phyloP scores from a whole-genome alignment of 2,329 filamentous ascomycete species.

The Verticillium dahliae region DNA sequence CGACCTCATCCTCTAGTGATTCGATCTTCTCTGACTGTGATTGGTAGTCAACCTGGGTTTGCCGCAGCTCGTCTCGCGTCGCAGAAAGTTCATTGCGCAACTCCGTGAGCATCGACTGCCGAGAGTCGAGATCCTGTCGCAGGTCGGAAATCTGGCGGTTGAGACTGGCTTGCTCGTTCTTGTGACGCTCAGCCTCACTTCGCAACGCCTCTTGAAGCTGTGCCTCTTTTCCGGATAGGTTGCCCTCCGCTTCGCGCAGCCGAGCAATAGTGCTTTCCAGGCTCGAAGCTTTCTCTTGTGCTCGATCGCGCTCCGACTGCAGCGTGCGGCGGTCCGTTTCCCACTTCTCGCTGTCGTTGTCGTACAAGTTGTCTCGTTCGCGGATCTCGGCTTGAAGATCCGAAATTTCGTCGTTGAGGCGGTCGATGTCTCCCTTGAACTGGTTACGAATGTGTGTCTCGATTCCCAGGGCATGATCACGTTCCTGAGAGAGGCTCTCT shows the following conservation, averaged over 20 bases:
- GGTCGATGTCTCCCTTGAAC: slow-evolving; percentile 38
- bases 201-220: slow-evolving; percentile 62
- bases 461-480: slow-evolving; percentile 50
- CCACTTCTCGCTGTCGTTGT: slow-evolving; percentile 68
- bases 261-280: slow-evolving; percentile 66
- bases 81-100: slow-evolving; percentile 59
- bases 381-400: slow-evolving; percentile 58
- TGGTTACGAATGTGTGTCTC: slow-evolving; percentile 51
- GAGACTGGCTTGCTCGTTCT: slow-evolving; percentile 63
- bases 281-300: slow-evolving; percentile 60
- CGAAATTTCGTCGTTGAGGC: slow-evolving; percentile 52
- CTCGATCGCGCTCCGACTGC: slow-evolving; percentile 57
- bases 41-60: slow-evolving; percentile 57
- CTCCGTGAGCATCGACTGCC: slow-evolving; percentile 58
- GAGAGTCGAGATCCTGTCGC: slow-evolving; percentile 62
- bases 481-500: slow-evolving; percentile 43
- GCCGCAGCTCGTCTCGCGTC: slow-evolving; percentile 63
- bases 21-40: slow-evolving; percentile 59
- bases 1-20: slow-evolving; percentile 68
- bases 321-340: slow-evolving; percentile 59
- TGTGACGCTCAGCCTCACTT: slow-evolving; percentile 66
- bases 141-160: slow-evolving; percentile 69
- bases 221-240: slow-evolving; percentile 59
- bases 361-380: slow-evolving; percentile 64
- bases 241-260: slow-evolving; percentile 61